Evolutionary conservation across 805 yeast species (phyloP).

Genomic region (Ogataea degrootiae): DNA sequence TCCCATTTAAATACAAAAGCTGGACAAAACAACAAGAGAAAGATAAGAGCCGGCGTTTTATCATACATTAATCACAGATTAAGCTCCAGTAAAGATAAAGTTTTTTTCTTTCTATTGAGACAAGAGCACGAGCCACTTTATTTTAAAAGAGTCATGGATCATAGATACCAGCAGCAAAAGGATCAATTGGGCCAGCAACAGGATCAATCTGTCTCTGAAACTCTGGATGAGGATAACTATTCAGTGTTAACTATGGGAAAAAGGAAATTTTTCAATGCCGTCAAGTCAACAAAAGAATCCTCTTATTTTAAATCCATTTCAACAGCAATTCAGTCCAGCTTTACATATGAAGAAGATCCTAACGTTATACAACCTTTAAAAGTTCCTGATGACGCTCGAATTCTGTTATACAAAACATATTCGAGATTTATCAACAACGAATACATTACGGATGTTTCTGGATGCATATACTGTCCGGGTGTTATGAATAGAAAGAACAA

Average conservation of each 20-base stretch:
- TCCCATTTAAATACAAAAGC: conserved; percentile 5
- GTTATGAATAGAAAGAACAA: conserved; percentile 65
- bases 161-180: conserved; percentile 2
- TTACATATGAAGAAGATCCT: conserved; percentile 13
- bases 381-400: conserved; percentile 53
- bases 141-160: conserved; percentile 13
- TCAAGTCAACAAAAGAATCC: conserved; percentile 44
- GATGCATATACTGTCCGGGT: conserved; percentile 70
- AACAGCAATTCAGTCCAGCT: conserved; percentile 32
- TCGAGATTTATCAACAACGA: conserved; percentile 35
- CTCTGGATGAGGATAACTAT: conserved; percentile 3
- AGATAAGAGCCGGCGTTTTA: conserved; percentile 4
- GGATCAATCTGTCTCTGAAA: background rate
- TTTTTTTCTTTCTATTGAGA: conserved; percentile 22
- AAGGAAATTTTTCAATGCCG: conserved; percentile 42
- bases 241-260: conserved; percentile 26
- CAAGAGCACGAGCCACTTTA: conserved; percentile 15
- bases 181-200: background rate
- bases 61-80: conserved; percentile 10
- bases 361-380: conserved; percentile 1
- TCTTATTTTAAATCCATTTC: conserved; percentile 45
- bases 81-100: conserved; percentile 23
- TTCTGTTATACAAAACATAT: conserved; percentile 59
- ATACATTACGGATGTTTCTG: conserved; percentile 60
- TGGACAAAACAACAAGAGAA: background rate